These are phyloP conservation scores for Falciphora oryzae DNA, from an alignment of 2,329 filamentous ascomycete species.

Conservation along the genomic window DNA sequence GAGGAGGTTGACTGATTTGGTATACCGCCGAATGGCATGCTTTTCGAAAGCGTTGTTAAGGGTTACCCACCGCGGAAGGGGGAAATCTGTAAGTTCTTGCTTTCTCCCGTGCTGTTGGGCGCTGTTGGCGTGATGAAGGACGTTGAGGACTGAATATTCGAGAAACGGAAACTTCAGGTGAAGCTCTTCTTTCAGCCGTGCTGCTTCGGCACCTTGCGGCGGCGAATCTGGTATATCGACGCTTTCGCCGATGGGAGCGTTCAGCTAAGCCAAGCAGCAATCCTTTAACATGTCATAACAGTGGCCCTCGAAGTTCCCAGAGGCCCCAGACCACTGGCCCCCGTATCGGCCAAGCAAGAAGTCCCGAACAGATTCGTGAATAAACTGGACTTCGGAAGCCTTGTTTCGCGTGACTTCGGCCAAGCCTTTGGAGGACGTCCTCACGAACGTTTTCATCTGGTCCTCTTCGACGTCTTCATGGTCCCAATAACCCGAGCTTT, in stretches of 20 bases:
- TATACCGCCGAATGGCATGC: conserved; percentile 7
- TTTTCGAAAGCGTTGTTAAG: conserved; percentile 8
- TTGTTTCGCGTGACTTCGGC: conserved; percentile 33
- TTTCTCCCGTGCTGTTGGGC: conserved; percentile 9
- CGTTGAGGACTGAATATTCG: conserved; percentile 34
- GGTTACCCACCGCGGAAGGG: conserved; percentile 5
- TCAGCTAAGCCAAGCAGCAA: conserved; percentile 37
- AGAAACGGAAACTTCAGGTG: conserved; percentile 36
- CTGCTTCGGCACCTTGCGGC: background rate
- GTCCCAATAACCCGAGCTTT: conserved; percentile 11
- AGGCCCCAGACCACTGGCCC: conserved; percentile 27
- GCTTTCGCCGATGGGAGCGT: background rate
- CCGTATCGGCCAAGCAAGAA: conserved; percentile 36
- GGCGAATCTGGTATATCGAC: background rate
- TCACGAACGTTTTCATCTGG: conserved; percentile 28
- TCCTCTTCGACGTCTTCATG: conserved; percentile 15
- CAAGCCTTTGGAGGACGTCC: conserved; percentile 44
- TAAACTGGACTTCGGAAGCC: conserved; percentile 40
- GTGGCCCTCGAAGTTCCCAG: conserved; percentile 23
- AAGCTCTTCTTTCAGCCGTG: background rate
- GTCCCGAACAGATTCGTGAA: conserved; percentile 45
- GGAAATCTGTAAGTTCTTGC: conserved; percentile 9
- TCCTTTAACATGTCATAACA: conserved; percentile 38
- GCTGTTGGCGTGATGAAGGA: conserved; percentile 35
- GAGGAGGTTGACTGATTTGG: conserved; percentile 9